phyloP scores from a whole-genome alignment of 257 asterid species.

The Solanum medicagineum region DNA sequence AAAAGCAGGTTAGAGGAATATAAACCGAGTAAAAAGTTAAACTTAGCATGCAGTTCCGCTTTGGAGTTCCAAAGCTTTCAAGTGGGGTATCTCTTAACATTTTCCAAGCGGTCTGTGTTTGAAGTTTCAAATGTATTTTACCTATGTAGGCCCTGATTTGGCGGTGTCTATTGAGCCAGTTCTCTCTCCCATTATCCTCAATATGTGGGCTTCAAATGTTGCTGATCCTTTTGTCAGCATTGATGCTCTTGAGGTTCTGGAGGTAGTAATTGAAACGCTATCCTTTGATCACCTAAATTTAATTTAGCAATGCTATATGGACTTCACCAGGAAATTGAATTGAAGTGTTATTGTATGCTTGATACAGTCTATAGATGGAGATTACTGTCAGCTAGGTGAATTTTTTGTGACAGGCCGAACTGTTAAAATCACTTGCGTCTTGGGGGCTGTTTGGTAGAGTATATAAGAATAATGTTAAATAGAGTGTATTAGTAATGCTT shows the following conservation, averaged over 20 bases:
- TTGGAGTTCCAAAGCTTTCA: not conserved
- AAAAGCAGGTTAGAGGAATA: slow-evolving; percentile 56
- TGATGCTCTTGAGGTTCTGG: slow-evolving; percentile 93
- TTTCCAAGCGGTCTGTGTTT: not conserved
- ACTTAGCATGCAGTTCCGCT: not conserved
- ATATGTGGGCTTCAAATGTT: slow-evolving; percentile 90
- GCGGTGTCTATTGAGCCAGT: slow-evolving; percentile 58
- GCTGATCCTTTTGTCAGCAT: slow-evolving; percentile 94
- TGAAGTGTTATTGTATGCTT: not conserved
- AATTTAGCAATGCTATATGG: not conserved
- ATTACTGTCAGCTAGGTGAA: not conserved
- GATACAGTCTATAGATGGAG: not conserved
- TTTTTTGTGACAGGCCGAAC: not conserved
- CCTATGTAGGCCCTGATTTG: slow-evolving; percentile 49
- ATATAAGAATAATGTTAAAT: too few relatives aligned
- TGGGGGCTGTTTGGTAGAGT: too few relatives aligned
- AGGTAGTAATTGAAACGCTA: slow-evolving; percentile 31
- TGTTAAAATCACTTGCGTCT: not conserved
- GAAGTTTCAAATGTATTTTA: not conserved
- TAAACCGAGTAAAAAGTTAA: not conserved
- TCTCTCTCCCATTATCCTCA: slow-evolving; percentile 81
- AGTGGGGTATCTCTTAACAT: not conserved
- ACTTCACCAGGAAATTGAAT: not conserved
- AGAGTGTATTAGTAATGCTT: too few relatives aligned
- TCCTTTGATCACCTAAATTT: not conserved